Conservation (phyloP, 345 rosid species). For the Abelmoschus esculentus region DNA sequence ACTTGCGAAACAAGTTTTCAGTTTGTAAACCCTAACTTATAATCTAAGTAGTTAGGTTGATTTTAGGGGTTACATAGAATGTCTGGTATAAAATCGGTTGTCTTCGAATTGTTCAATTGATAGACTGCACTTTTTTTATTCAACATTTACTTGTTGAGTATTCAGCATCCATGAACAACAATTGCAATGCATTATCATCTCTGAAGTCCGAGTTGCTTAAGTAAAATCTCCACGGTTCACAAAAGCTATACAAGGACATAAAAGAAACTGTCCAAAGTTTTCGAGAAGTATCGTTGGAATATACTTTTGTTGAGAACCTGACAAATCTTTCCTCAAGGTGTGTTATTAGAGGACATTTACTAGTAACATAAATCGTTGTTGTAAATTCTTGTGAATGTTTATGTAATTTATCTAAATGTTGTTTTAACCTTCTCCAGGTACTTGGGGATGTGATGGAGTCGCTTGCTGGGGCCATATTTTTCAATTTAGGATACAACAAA, state of each 20-base stretch:
- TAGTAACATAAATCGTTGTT: background rate
- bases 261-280: constrained; percentile 21
- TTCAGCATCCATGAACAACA: constrained; percentile 76
- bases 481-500: constrained; percentile 68
- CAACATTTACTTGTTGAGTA: background rate
- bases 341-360: background rate
- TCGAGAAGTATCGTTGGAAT: constrained; percentile 21
- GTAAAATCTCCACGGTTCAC: constrained; percentile 63
- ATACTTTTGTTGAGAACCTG: constrained; percentile 70
- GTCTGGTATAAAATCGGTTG: too few relatives aligned
- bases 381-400: background rate
- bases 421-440: constrained; percentile 32
- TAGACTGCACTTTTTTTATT: background rate
- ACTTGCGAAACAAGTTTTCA: too few relatives aligned
- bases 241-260: constrained; percentile 52
- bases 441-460: constrained; percentile 89
- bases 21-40: too few relatives aligned
- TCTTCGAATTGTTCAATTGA: background rate
- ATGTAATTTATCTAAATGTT: background rate
- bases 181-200: constrained; percentile 58
- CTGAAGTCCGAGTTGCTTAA: constrained; percentile 52
- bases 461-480: constrained; percentile 71
- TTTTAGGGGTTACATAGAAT: too few relatives aligned
- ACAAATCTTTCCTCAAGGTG: constrained; percentile 67
- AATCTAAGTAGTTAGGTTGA: too few relatives aligned